phyloP scores from a whole-genome alignment of 805 yeast species.

The Saccharomycopsis sp. region DNA sequence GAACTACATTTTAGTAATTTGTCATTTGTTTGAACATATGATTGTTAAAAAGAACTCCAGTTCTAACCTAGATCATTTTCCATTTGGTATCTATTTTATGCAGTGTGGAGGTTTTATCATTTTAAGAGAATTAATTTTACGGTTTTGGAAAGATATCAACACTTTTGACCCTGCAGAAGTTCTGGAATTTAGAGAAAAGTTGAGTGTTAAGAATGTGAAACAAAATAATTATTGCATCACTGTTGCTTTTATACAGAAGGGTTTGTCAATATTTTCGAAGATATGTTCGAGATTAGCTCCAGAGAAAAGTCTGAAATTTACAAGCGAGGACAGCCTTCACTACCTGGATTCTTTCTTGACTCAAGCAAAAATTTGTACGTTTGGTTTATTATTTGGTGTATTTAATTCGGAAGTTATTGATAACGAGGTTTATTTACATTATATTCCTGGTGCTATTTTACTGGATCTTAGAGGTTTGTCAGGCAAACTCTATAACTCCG shows the following conservation, averaged over 20 bases:
- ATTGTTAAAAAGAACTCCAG: slow-evolving; percentile 24
- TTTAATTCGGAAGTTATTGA: slow-evolving; percentile 24
- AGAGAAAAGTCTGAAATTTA: background rate
- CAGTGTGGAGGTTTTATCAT: slow-evolving; percentile 38
- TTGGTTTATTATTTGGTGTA: slow-evolving; percentile 29
- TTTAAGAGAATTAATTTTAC: slow-evolving; percentile 23
- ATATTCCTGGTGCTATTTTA: no score
- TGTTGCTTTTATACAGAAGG: slow-evolving; percentile 1
- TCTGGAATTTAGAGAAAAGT: background rate
- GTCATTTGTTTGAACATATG: slow-evolving; percentile 28
- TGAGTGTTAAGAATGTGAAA: slow-evolving; percentile 6
- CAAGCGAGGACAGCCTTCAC: slow-evolving; percentile 1
- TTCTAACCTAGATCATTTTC: slow-evolving; percentile 25
- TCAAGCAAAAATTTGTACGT: slow-evolving; percentile 32
- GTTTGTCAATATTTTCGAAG: background rate
- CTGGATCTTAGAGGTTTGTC: no score
- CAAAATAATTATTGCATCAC: slow-evolving; percentile 12
- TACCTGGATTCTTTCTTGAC: slow-evolving; percentile 23
- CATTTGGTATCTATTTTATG: slow-evolving; percentile 37
- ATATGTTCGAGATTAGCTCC: slow-evolving; percentile 1
- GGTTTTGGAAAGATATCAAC: slow-evolving; percentile 22
- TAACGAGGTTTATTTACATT: no score
- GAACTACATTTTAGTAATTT: slow-evolving; percentile 26
- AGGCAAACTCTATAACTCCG: no score
- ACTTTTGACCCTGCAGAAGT: slow-evolving; percentile 1